phyloP scores from a whole-genome alignment of 1,139 yeast species.

The Scheffersomyces lignicola region DNA sequence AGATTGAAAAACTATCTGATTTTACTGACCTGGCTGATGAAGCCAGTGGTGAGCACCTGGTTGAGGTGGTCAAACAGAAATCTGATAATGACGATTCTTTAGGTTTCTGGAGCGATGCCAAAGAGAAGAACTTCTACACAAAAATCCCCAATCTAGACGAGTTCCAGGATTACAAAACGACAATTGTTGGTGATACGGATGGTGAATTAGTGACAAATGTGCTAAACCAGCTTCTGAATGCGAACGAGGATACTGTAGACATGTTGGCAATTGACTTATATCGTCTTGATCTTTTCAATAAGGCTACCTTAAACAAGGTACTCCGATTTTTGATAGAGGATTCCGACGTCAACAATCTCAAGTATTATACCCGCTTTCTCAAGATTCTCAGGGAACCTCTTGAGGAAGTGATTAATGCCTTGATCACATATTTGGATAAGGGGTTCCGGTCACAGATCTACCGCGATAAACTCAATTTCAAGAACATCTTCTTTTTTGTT shows the following conservation, averaged over 20 bases:
- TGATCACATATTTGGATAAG: slow-evolving; percentile 56
- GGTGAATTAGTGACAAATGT: slow-evolving; percentile 51
- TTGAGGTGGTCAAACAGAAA: slow-evolving; percentile 25
- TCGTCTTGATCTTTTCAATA: slow-evolving; percentile 55
- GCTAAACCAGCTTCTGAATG: slow-evolving; percentile 43
- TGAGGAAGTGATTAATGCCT: slow-evolving; percentile 54
- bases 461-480: slow-evolving; percentile 51
- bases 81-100: slow-evolving; percentile 27
- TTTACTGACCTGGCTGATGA: not conserved
- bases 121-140: slow-evolving; percentile 61
- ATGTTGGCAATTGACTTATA: slow-evolving; percentile 58
- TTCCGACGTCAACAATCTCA: slow-evolving; percentile 44
- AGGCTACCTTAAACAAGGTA: slow-evolving; percentile 69
- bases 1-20: slow-evolving; percentile 13
- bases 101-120: slow-evolving; percentile 67
- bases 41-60: slow-evolving; percentile 5
- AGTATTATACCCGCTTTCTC: slow-evolving; percentile 64
- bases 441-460: slow-evolving; percentile 62
- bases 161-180: slow-evolving; percentile 26
- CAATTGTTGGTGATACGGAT: slow-evolving; percentile 17
- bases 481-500: slow-evolving; percentile 61
- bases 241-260: slow-evolving; percentile 55
- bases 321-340: slow-evolving; percentile 54
- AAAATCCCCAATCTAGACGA: slow-evolving; percentile 28
- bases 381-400: slow-evolving; percentile 55